A percentile compares a stretch with the other conserved stretches of the same genome.
Evolutionary conservation across 331 rosid genomes (phyloP).

Genomic region (Cydonia oblonga): DNA sequence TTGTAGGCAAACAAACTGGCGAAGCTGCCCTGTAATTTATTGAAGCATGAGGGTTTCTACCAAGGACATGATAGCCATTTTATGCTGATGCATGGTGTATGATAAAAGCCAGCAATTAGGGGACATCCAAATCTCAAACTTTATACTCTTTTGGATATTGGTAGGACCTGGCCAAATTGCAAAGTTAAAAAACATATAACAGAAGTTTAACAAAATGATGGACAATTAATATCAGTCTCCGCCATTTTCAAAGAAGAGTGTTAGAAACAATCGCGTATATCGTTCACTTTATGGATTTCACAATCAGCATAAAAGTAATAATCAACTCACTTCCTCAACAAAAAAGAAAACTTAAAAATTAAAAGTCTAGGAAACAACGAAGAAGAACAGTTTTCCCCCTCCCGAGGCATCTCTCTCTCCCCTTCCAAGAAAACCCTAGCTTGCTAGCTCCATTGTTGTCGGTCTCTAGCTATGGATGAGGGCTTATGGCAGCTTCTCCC

Average conservation of each 20-base stretch:
- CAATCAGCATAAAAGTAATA: neutral
- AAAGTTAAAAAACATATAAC: neutral
- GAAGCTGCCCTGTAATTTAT: constrained; percentile 5
- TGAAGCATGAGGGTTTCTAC: neutral
- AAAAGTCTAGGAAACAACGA: too few relatives aligned
- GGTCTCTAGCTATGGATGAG: too few relatives aligned
- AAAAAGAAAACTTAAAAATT: too few relatives aligned
- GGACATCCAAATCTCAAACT: constrained; percentile 16
- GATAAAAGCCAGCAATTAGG: constrained; percentile 7
- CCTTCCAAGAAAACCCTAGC: too few relatives aligned
- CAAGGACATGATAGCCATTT: constrained; percentile 6
- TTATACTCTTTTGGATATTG: constrained; percentile 4
- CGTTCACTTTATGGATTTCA: neutral
- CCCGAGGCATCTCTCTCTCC: too few relatives aligned
- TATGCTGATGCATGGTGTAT: neutral
- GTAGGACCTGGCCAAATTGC: constrained; percentile 20
- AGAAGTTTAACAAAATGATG: neutral
- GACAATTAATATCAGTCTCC: neutral
- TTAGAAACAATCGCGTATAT: too few relatives aligned
- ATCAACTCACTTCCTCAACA: neutral
- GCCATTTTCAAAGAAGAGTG: too few relatives aligned
- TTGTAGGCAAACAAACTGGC: constrained; percentile 25
- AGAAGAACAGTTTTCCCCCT: too few relatives aligned
- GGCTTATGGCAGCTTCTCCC: too few relatives aligned
- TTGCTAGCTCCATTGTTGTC: too few relatives aligned